These are phyloP conservation scores for Arabis alpina DNA, from an alignment of 345 rosid genomes.

Conservation along the genomic window DNA sequence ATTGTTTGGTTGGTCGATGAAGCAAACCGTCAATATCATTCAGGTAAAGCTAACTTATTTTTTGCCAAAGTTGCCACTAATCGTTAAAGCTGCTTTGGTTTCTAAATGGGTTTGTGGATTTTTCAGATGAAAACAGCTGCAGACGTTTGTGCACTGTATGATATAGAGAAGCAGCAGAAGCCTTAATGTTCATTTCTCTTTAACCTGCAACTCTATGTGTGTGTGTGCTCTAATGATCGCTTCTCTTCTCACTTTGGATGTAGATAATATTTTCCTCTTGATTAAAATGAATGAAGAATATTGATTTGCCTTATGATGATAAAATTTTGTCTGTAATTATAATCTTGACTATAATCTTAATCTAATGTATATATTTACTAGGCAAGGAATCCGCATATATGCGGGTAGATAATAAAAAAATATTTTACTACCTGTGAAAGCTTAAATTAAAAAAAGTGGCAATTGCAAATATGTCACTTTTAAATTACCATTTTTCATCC, in stretches of 20 bases:
- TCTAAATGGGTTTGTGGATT: background rate
- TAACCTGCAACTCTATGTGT: conserved; percentile 1
- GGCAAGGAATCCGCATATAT: too few species aligned
- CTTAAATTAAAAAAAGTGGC: too few species aligned
- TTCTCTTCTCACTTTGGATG: conserved; percentile 21
- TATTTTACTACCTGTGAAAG: too few species aligned
- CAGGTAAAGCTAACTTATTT: conserved; percentile 56
- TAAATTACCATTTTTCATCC: too few species aligned
- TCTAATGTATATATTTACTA: too few species aligned
- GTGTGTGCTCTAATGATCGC: background rate
- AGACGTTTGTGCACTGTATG: conserved; percentile 79
- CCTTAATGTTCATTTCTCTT: conserved; percentile 30
- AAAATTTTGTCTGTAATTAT: conserved; percentile 25
- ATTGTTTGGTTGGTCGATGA: conserved; percentile 83
- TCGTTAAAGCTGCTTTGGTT: conserved; percentile 12
- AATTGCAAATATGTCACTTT: too few species aligned
- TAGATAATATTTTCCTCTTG: conserved; percentile 13
- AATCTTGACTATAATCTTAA: conserved; percentile 8
- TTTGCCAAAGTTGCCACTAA: conserved; percentile 10
- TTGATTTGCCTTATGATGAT: conserved; percentile 13
- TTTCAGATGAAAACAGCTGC: conserved; percentile 94
- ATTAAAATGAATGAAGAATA: conserved; percentile 29
- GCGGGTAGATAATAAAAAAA: too few species aligned
- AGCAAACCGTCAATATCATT: conserved; percentile 75
- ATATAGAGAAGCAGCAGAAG: conserved; percentile 70